A percentile compares a stretch with the other conserved stretches of the same genome.
Evolutionary conservation across 2,329 filamentous ascomycete species (phyloP).

Genomic region (Dactylellina sp.): DNA sequence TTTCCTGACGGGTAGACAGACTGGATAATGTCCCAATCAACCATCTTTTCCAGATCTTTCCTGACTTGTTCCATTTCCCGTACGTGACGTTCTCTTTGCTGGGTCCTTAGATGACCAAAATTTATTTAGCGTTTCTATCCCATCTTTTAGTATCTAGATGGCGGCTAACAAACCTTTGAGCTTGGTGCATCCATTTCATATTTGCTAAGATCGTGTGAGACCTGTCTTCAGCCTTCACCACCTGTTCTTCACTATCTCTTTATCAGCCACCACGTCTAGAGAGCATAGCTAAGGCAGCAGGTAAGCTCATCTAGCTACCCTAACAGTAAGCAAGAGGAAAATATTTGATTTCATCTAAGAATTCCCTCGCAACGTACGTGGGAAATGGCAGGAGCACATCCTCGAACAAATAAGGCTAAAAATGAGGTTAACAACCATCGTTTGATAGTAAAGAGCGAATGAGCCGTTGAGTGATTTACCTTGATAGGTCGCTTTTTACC

Average conservation of each 20-base stretch:
- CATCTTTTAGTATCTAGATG: not conserved
- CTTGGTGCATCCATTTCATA: conserved; percentile 43
- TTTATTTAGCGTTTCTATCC: not conserved
- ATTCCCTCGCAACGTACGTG: conserved; percentile 9
- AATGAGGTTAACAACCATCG: not conserved
- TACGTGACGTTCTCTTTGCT: conserved; percentile 22
- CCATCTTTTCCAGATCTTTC: conserved; percentile 22
- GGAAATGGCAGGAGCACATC: conserved; percentile 42
- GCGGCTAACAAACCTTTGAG: conserved; percentile 5
- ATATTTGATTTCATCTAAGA: not conserved
- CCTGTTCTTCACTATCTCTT: conserved; percentile 18
- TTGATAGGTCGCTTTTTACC: conserved; percentile 39
- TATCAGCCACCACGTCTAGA: conserved; percentile 19
- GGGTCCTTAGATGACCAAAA: not conserved
- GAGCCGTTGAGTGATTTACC: not conserved
- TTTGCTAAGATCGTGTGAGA: conserved; percentile 33
- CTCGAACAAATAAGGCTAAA: conserved; percentile 25
- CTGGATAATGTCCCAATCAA: conserved; percentile 34
- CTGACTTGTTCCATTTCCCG: conserved; percentile 24
- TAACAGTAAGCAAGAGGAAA: not conserved
- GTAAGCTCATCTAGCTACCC: not conserved
- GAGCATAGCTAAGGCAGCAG: not conserved
- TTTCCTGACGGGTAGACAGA: conserved; percentile 9
- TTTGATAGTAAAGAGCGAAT: not conserved
- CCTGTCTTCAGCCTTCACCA: conserved; percentile 32